Base-by-base conservation (phyloP, 306 rosid genomes). In the Macrotyloma uniflorum region DNA sequence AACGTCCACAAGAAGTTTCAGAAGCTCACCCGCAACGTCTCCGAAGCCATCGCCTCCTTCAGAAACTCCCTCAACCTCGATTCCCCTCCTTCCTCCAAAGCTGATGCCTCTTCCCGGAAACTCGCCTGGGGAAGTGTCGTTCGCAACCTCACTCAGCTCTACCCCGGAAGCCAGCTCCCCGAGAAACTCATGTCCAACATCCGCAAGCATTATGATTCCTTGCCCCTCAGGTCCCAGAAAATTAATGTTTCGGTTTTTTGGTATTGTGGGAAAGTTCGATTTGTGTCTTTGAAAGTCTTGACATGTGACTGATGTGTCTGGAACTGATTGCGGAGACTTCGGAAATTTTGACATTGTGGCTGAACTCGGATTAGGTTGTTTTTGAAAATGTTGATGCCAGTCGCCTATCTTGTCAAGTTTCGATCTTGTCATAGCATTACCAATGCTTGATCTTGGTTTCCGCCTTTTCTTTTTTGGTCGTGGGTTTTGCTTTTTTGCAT, bases 121-220 rank as follows among this genome's bases (percentile, higher is more conserved):
- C 87, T 88, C 24, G 91, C 88, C 20, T 90, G 97, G 98, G 93
- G 94, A 0, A 83, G 86, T 33, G 94, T 93, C 16, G 93, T 93
- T 1, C 82, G 96, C 24, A 91, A 91, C 26, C 97, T 91, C 32
- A 91, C 96, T 8, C 97, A 86, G 83, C 91, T 93, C 7, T 93
- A 93, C 74, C 98, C 97, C 1, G 97, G 93, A 1, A 93, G 96
- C 70, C 97, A 93, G 86, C 82, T 93, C 0, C 97, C 98, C 16
- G 99, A 95, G 85, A 95, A 88, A 79, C 97, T 95, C 55, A 89
- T 95, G 76, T 87, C 96, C 51, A 89, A 80, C 51, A 86, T 95
- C 53, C 93, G 98, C 78, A 95, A 85, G 83, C 99, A 95, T 80
- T 93, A 91, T 40, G 96, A 93, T 83, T 91, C 96, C 5, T 83